Evolutionary conservation across 2,329 filamentous ascomycete species (phyloP).

Genomic region (Phaeophleospora eucalypticola): DNA sequence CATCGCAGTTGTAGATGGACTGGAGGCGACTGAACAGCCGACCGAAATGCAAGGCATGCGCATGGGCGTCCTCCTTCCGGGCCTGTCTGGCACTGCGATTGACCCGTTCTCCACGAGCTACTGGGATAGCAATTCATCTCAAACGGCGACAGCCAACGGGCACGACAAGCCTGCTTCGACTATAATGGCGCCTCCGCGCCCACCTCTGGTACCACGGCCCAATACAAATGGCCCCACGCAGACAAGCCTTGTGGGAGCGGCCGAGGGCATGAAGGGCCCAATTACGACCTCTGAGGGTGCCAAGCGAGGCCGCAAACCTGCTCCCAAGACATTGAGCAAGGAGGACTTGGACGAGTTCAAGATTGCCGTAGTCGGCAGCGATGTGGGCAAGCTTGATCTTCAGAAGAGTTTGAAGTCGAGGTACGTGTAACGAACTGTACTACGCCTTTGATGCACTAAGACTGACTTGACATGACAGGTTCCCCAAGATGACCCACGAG

Average conservation of each 20-base stretch:
- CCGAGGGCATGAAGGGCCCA: slow-evolving; percentile 31
- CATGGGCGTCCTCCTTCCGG: slow-evolving; percentile 29
- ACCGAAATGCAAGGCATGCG: slow-evolving; percentile 34
- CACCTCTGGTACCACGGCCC: slow-evolving; percentile 40
- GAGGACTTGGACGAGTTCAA: slow-evolving; percentile 66
- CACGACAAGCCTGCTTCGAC: slow-evolving; percentile 14
- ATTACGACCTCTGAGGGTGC: slow-evolving; percentile 29
- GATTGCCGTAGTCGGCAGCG: slow-evolving; percentile 62
- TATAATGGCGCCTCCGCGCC: slow-evolving; percentile 37
- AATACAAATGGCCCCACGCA: slow-evolving; percentile 24
- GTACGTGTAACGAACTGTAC: slow-evolving; percentile 40
- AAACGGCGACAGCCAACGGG: slow-evolving; percentile 16
- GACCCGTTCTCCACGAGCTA: slow-evolving; percentile 82
- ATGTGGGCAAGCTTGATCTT: slow-evolving; percentile 69
- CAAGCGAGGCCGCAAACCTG: slow-evolving; percentile 33
- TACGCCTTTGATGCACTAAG: no score
- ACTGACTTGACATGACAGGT: slow-evolving; percentile 40
- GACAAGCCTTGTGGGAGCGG: slow-evolving; percentile 26
- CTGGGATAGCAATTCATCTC: slow-evolving; percentile 53
- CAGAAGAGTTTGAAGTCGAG: slow-evolving; percentile 71
- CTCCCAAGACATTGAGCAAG: slow-evolving; percentile 49
- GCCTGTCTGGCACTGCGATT: slow-evolving; percentile 52
- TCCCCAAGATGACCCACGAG: slow-evolving; percentile 65
- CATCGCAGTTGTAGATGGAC: slow-evolving; percentile 43
- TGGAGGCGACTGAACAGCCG: slow-evolving; percentile 31